A percentile compares a stretch with the other conserved stretches of the same genome.
Evolutionary conservation across 805 yeast genomes (phyloP).

Genomic region (Sugiyamaella marilandica): DNA sequence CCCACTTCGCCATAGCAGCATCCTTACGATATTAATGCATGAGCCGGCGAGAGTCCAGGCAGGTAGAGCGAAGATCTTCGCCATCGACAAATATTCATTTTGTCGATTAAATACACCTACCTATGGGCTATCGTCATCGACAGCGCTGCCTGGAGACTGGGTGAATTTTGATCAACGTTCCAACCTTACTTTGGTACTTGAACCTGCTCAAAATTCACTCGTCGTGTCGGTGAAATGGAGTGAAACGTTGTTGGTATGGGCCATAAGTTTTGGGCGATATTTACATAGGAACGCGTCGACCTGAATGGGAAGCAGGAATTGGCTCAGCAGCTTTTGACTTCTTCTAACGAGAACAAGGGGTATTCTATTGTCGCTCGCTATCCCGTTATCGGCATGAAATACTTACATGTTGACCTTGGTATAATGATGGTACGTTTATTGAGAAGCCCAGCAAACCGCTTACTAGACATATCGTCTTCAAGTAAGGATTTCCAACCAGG

Average conservation of each 20-base stretch:
- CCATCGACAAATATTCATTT: constrained; percentile 4
- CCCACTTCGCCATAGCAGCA: background rate
- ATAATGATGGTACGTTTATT: background rate
- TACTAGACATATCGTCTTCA: constrained; percentile 1
- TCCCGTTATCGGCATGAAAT: constrained; percentile 12
- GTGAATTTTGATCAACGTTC: constrained; percentile 2
- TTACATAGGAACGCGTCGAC: constrained; percentile 2
- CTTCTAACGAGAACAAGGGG: background rate
- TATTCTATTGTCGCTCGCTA: constrained; percentile 7
- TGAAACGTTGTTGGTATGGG: background rate
- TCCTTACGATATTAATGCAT: background rate
- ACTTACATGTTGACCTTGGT: constrained; percentile 2
- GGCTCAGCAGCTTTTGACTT: background rate
- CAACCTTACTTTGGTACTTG: background rate
- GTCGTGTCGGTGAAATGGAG: background rate
- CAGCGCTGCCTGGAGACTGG: constrained; percentile 2
- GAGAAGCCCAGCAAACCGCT: background rate
- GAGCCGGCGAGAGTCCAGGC: no score
- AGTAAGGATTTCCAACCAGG: background rate
- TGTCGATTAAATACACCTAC: constrained; percentile 1
- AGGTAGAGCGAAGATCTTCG: background rate
- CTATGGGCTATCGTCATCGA: background rate
- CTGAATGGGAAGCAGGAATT: background rate
- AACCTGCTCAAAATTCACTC: background rate
- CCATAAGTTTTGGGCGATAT: background rate